phyloP scores from a whole-genome alignment of 192 early-diverging fungal species.

The Linnemannia zychae region DNA sequence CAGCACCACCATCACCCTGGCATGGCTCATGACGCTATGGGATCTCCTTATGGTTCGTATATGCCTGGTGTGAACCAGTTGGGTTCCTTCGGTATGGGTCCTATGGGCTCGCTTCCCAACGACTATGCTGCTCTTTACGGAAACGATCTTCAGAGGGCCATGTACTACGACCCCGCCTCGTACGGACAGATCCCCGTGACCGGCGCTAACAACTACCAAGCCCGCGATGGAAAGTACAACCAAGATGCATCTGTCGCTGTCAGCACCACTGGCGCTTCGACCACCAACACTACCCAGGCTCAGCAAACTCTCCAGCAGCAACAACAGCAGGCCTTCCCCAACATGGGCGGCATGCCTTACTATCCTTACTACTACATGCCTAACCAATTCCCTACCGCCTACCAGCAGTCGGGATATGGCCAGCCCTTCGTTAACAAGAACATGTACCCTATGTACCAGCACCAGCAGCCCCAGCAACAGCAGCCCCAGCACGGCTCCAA shows the following conservation, averaged over 20 bases:
- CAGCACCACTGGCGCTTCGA: slow-evolving; percentile 41
- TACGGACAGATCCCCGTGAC: slow-evolving; percentile 74
- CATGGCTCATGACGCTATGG: slow-evolving; percentile 63
- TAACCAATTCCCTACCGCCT: slow-evolving; percentile 82
- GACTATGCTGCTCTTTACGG: slow-evolving; percentile 74
- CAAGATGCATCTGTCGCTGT: slow-evolving; percentile 53
- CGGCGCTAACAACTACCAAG: slow-evolving; percentile 65
- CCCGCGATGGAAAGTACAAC: slow-evolving; percentile 66
- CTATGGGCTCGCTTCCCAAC: slow-evolving; percentile 66
- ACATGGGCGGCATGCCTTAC: slow-evolving; percentile 75
- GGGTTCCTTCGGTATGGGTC: slow-evolving; percentile 69
- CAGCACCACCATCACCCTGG: slow-evolving; percentile 62
- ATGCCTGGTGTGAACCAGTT: slow-evolving; percentile 61
- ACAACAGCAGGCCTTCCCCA: slow-evolving; percentile 67
- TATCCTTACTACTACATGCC: slow-evolving; percentile 87
- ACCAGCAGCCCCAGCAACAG: slow-evolving; percentile 55
- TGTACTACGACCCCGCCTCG: slow-evolving; percentile 70
- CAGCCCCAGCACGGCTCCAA: slow-evolving; percentile 55
- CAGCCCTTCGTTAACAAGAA: slow-evolving; percentile 95
- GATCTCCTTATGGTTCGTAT: slow-evolving; percentile 66
- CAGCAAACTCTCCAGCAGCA: slow-evolving; percentile 65
- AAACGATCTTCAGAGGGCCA: slow-evolving; percentile 75
- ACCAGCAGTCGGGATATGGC: slow-evolving; percentile 86
- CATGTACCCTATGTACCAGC: slow-evolving; percentile 90
- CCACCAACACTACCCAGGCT: slow-evolving; percentile 56